Base-by-base conservation (phyloP, 2,329 filamentous ascomycete species). In the Dactylella cylindrospora region DNA sequence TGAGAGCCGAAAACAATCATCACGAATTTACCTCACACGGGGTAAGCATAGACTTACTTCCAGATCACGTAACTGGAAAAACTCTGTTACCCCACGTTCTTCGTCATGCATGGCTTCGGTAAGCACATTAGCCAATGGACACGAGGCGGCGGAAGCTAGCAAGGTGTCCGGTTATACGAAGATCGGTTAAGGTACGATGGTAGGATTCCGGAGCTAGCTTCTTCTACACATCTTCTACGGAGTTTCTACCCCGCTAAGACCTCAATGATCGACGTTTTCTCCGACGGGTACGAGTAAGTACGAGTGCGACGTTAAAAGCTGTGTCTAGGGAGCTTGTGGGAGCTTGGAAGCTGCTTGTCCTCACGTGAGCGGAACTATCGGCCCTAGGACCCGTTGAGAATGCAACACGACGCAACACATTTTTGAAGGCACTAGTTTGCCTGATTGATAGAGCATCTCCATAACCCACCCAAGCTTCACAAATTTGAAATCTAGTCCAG, bases 51-150 rank as follows among this genome's bases (percentile, higher is more conserved):
- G 28, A 29, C 49, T 29, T 36, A 53, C 49, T 29, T 44, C 39
- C 3, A 53, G 38, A 19, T 53, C 49, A 28, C 17, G 28, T 13
- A 44, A 38, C 15, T 36, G 49, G 28, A 53, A 53, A 26, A 29
- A 38, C 15, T 53, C 28, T 29, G 12, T 9, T 44, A 44, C 38
- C 29, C 47, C 47, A 40, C 38, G 38, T 35, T 53, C 49, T 41
- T 53, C 49, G 49, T 53, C 49, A 35, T 20, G 38, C 49, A 53
- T 53, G 19, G 38, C 49, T 53, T 53, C 38, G 29, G 49, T 44
- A 44, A 43, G 31, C 39, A 25, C 39, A 43, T 53, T 35, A 31
- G 36, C 47, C 15, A 52, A 32, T 44, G 17, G 5, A 6, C n/a
- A 20, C 19, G 5, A 8, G 10, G 38, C 3, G 38, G 4, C 17